Evolutionary conservation across 2,329 filamentous ascomycete genomes (phyloP), one percentile per base, ranked within the genome.

Genomic region (Cercospora sp.): DNA sequence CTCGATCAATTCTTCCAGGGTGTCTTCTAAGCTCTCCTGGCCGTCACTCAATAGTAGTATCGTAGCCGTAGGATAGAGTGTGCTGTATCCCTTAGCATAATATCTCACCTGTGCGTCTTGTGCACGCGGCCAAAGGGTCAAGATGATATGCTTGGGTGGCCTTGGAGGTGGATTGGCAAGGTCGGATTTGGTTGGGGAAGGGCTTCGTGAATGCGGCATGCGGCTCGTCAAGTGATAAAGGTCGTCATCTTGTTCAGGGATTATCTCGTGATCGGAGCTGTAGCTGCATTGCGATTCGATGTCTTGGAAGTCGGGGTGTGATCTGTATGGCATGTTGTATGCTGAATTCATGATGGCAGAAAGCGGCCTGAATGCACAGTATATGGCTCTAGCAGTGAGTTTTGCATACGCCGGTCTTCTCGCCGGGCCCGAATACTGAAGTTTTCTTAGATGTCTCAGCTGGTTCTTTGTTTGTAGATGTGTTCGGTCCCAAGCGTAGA

Each of bases 111-210:
- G 75, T 24, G 74, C 70, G 3, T 59, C 28, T 24, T 68, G 71
- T 40, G 75, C 74, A 43, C 71, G 68, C 28, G 75, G 75, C 75
- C 74, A 77, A 13, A 76, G 70, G 18, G 71, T 71, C 7, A 77
- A 70, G 7, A 77, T 53, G 21, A 76, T 66, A 12, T 71, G 71
- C n/a, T 71, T 69, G 7, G 74, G 74, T 28, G 73, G 68, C 16
- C 55, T 65, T 21, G 51, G n/a, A 59, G 30, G n/a, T 8, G 28
- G 32, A 12, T 37, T 34, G n/a, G 30, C 7, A 10, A 9, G 4
- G 30, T 59, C 30, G 8, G 55, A 59, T 37, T 59, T 59, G 9
- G 55, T 59, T 6, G 55, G 55, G 21, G 55, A 59, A 59, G 55
- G 55, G 18, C 55, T 59, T 37, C 55, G 28, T 6, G 55, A 59